Conservation (phyloP, 2,329 filamentous ascomycete species). For the Coniella lustricola region DNA sequence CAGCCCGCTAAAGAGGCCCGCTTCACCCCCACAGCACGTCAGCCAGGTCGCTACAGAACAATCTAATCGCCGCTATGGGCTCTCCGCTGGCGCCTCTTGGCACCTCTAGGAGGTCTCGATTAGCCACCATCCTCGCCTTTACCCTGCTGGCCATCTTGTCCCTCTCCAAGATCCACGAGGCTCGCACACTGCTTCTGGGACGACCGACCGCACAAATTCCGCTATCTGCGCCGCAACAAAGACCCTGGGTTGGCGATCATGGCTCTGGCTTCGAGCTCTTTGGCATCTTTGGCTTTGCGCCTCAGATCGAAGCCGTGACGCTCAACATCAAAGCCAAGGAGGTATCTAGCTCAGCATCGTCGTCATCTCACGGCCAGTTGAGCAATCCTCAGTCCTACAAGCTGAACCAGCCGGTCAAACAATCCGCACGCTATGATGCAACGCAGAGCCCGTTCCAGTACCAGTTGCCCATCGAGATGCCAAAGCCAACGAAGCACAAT, state of each 20-base stretch:
- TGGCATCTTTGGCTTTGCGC: constrained; percentile 10
- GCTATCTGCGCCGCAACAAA: background rate
- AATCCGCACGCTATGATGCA: background rate
- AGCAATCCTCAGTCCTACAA: background rate
- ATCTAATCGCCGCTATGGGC: constrained; percentile 6
- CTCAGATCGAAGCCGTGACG: constrained; percentile 8
- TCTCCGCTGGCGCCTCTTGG: constrained; percentile 10
- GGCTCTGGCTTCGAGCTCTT: constrained; percentile 12
- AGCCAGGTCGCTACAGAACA: background rate
- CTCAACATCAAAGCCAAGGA: constrained; percentile 14
- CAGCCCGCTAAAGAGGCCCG: too few relatives aligned
- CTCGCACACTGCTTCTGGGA: constrained; percentile 1
- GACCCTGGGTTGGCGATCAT: background rate
- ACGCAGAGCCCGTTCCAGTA: constrained; percentile 10
- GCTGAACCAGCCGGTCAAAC: background rate
- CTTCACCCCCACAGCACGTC: background rate
- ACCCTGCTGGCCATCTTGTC: constrained; percentile 7
- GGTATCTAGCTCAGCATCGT: too few relatives aligned
- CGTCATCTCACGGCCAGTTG: background rate
- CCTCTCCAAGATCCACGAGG: constrained; percentile 4
- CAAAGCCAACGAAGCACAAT: constrained; percentile 9
- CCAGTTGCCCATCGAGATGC: constrained; percentile 13
- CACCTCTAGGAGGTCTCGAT: constrained; percentile 9
- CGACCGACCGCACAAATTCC: background rate
- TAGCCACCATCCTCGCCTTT: constrained; percentile 8